These are phyloP conservation scores for Xylaria scruposa DNA, from an alignment of 495 filamentous ascomycete species.

Conservation along the genomic window DNA sequence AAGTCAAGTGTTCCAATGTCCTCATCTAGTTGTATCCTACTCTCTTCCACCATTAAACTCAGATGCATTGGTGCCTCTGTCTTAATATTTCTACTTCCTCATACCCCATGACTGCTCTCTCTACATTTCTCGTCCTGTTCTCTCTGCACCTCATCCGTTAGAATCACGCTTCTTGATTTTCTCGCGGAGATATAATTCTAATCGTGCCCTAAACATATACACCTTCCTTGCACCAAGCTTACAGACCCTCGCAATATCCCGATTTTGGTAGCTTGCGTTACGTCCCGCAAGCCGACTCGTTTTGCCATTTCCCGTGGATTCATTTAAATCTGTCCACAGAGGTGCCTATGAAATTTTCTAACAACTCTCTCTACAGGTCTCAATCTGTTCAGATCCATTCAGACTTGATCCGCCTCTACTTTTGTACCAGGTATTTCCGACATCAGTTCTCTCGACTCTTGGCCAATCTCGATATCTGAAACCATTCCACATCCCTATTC, in stretches of 20 bases:
- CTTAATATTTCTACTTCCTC: background rate
- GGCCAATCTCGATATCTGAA: background rate
- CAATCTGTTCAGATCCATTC: constrained; percentile 21
- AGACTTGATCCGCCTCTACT: constrained; percentile 21
- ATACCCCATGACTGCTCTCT: background rate
- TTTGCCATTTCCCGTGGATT: background rate
- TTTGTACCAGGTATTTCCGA: constrained; percentile 28
- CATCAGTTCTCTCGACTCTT: background rate
- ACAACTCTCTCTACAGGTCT: constrained; percentile 14
- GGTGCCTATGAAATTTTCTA: background rate
- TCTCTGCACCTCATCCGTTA: background rate
- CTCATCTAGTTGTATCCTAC: background rate
- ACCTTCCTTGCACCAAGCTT: background rate
- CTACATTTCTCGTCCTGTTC: background rate
- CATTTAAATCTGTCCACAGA: background rate
- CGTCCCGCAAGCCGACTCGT: background rate
- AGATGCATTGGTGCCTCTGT: background rate
- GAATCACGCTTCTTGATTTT: background rate
- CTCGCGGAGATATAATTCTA: background rate
- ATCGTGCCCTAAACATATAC: background rate
- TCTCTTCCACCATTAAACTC: background rate
- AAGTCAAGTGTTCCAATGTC: background rate
- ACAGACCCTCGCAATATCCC: too few relatives aligned
- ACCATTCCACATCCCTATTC: background rate
- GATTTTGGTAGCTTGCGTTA: background rate